Evolutionary conservation across 768 basidiomycete species (phyloP).

Genomic region (Galerina marginata): DNA sequence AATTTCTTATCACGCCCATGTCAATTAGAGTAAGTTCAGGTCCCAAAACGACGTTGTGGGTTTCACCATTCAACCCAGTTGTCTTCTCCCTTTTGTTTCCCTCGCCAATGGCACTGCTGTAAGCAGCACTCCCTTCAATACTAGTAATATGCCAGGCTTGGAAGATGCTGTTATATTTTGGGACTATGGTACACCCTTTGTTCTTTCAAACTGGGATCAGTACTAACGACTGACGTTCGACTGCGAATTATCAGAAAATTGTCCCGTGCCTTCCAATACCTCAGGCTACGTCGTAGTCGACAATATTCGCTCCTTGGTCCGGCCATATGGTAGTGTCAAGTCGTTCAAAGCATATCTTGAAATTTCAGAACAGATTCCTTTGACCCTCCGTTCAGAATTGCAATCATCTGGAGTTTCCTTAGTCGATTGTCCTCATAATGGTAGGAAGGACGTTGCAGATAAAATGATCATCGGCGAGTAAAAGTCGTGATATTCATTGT

Average conservation of each 20-base stretch:
- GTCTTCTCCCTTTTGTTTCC: too few relatives aligned
- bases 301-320: slow-evolving; percentile 31
- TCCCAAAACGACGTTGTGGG: too few relatives aligned
- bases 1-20: too few relatives aligned
- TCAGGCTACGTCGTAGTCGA: slow-evolving; percentile 34
- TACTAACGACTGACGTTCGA: background rate
- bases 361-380: slow-evolving; percentile 28
- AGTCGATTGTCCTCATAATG: slow-evolving; percentile 43
- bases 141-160: background rate
- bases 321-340: slow-evolving; percentile 33
- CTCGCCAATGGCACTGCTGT: too few relatives aligned
- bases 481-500: too few relatives aligned
- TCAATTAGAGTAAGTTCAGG: too few relatives aligned
- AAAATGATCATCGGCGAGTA: slow-evolving; percentile 56
- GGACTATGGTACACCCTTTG: slow-evolving; percentile 43
- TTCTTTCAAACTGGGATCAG: background rate
- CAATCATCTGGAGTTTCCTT: slow-evolving; percentile 53
- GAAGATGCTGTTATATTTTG: slow-evolving; percentile 44
- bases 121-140: too few relatives aligned
- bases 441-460: slow-evolving; percentile 47
- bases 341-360: slow-evolving; percentile 38
- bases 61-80: too few relatives aligned
- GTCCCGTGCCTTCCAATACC: slow-evolving; percentile 29
- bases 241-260: slow-evolving; percentile 31
- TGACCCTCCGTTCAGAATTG: slow-evolving; percentile 36